Evolutionary conservation across 192 early-diverging fungal species (phyloP), one percentile per base, ranked within the genome.

Genomic region (Coemansia sp.): DNA sequence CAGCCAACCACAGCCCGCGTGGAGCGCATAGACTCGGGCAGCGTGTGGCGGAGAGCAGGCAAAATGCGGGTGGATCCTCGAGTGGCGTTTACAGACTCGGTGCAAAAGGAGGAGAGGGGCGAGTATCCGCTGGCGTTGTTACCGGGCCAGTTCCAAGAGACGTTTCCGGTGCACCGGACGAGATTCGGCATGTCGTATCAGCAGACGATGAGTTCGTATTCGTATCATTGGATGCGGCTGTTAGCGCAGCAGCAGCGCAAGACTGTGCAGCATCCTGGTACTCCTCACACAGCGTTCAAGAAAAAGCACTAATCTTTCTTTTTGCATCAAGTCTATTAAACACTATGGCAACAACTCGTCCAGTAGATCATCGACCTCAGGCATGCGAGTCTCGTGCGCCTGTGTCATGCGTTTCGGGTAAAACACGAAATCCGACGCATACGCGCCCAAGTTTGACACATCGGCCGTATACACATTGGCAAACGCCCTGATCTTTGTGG

Each of bases 341-440:
- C 29, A 32, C 29, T 32, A 32, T 0, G 29, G 0, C 26, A 68
- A 41, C 20, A 79, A 58, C 41, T 79, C 71, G 8, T 70, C 76
- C 4, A 79, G 49, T 47, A 79, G 68, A 23, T 79, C 76, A 22
- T 79, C 76, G 12, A 79, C 76, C 32, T 79, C 71, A 1, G 76
- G 76, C 64, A 79, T 73, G 26, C 68, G 63, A 11, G 65, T 60
- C 57, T 83, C 81, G 32, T 88, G 86, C 7, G 86, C 85, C 52
- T 86, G 77, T 19, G 79, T 82, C 58, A 82, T 72, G 1, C 86
- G 79, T 50, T 86, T 81, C 1, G 86, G 86, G 48, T 86, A 88
- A 53, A 86, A 88, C 3, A 83, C 67, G 76, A 80, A 88, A 69
- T 88, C 86, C 10, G 75, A 72, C 3, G 86, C 82, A 52, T 85